A percentile compares a stretch with the other conserved stretches of the same genome.
Conservation (phyloP, 371 early-diverging fungal species). For the Rhizomucor miehei region DNA sequence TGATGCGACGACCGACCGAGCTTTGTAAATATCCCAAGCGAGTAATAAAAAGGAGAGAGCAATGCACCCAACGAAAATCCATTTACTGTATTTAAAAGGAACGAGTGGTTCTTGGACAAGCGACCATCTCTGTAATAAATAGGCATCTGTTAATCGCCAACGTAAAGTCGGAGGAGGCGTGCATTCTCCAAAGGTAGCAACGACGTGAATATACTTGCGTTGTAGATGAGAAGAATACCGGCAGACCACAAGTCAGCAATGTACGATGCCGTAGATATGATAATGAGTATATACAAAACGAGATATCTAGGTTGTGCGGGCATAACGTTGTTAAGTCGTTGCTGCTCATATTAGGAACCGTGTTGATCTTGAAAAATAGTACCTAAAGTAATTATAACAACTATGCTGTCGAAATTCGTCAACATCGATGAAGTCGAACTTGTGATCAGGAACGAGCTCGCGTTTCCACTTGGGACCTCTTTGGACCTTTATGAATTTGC, state of each 20-base stretch:
- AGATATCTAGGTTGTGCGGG: no score
- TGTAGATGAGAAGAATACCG: conserved; percentile 44
- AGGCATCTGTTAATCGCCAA: no score
- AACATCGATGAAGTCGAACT: conserved; percentile 85
- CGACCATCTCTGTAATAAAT: neutral
- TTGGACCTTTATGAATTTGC: conserved; percentile 6
- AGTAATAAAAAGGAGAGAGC: conserved; percentile 67
- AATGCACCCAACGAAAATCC: conserved; percentile 72
- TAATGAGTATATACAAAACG: conserved; percentile 61
- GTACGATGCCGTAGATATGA: conserved; percentile 75
- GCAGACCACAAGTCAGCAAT: conserved; percentile 73
- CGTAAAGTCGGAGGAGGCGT: no score
- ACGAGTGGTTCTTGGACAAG: neutral
- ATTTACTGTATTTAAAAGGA: conserved; percentile 50
- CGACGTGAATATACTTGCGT: no score
- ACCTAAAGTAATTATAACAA: conserved; percentile 27
- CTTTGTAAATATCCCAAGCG: conserved; percentile 71
- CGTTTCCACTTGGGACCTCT: conserved; percentile 73
- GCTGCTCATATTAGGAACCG: neutral
- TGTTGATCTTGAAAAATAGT: conserved; percentile 28
- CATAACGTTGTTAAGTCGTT: no score
- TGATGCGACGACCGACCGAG: conserved; percentile 57
- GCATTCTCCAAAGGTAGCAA: no score
- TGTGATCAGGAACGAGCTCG: conserved; percentile 80
- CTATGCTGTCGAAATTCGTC: no score